These are phyloP conservation scores for Heliosperma pusillum DNA, from an alignment of 148 eudicot genomes.

Conservation along the genomic window DNA sequence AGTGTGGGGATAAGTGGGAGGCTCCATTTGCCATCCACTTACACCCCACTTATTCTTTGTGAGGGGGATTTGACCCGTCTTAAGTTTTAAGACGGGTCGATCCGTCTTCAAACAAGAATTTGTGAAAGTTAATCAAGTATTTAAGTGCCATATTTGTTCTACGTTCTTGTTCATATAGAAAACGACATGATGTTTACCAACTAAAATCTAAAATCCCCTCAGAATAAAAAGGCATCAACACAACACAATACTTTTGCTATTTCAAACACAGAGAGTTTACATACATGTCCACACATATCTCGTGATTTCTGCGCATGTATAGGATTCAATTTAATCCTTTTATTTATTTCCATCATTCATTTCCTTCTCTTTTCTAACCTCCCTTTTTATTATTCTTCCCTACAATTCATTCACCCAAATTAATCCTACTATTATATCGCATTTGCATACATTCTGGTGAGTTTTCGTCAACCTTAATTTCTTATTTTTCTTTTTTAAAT, in stretches of 20 bases:
- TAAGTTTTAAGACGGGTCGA: no score
- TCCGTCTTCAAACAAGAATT: no score
- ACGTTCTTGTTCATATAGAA: not conserved
- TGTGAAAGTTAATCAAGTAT: no score
- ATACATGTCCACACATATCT: slow-evolving; percentile 3
- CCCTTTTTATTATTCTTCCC: not conserved
- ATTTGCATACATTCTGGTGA: not conserved
- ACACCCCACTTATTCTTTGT: no score
- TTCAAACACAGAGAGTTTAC: not conserved
- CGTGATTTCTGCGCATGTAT: slow-evolving; percentile 1
- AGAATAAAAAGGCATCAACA: not conserved
- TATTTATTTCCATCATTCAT: not conserved
- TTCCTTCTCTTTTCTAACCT: not conserved
- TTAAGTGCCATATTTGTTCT: not conserved
- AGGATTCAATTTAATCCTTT: not conserved
- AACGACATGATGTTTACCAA: not conserved
- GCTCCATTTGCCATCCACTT: no score
- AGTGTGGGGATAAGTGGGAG: no score
- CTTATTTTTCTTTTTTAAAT: not conserved
- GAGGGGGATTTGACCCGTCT: no score
- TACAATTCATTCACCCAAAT: not conserved
- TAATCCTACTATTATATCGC: not conserved
- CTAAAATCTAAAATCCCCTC: not conserved
- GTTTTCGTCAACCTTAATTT: slow-evolving; percentile 1
- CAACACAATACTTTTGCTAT: not conserved